Base-by-base conservation (phyloP, 306 rosid species). In the Trifolium repens region DNA sequence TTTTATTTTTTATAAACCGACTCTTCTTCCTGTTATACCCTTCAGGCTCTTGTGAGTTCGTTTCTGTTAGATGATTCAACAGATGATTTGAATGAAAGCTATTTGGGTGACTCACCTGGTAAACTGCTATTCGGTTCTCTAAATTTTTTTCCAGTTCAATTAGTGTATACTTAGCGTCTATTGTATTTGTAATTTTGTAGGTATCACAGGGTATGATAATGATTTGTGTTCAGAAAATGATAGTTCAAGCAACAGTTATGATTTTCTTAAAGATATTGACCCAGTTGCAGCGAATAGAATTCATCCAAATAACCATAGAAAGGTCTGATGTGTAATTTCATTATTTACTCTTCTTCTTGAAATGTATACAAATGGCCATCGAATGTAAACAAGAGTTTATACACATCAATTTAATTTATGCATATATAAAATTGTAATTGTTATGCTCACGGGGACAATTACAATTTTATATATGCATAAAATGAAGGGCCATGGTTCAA, bases 291-390 rank as follows among this genome's bases (percentile, higher is more conserved):
- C 98, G 16, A 90, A 88, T 80, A 87, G 98, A 84, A 82, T 91
- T 80, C 98, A 94, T 83, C 98, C 97, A 46, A 91, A 94, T 82
- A 85, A 94, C 76, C 87, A 87, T 63, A 88, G 98, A 86, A 94
- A 87, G 87, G 98, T 94, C 61, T 26, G 76, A 70, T 58, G 59
- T 44, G 34, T 64, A 44, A 22, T 69, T 69, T 81, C 66, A 47
- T 76, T 44, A 35, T 79, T 11, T 62, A 27, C 75, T 67, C 72
- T 67, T 71, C 72, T 67, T 71, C 55, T 70, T 52, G 24, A 67
- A 39, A 74, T 63, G 22, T 63, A 24, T 60, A 14, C 15, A 50
- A 24, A 54, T 42, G 30, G 47, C 72, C 59, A 39, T 65, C 37
- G 22, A 43, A n/a, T 65, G 14, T 55, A 11, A 52, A 9, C 52